These are phyloP conservation scores for Lactifluus rugatus DNA, from an alignment of 768 basidiomycete species.

Conservation along the genomic window DNA sequence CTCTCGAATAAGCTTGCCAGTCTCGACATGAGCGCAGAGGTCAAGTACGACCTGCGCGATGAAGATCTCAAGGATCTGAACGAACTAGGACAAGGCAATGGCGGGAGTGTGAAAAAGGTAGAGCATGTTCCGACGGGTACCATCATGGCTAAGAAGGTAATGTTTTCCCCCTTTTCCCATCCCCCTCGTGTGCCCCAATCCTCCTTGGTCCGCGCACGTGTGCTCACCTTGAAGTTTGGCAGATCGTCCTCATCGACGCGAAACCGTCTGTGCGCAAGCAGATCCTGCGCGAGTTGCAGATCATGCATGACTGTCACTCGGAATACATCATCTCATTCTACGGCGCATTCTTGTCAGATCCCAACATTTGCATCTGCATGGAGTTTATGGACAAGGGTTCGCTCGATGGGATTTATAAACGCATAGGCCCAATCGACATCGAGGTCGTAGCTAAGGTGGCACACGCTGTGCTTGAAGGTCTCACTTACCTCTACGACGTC, in stretches of 20 bases:
- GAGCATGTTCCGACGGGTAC: constrained; percentile 85
- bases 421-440: constrained; percentile 87
- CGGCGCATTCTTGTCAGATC: constrained; percentile 93
- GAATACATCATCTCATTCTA: constrained; percentile 94
- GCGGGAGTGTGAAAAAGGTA: constrained; percentile 94
- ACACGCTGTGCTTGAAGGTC: constrained; percentile 86
- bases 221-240: constrained; percentile 1
- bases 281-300: constrained; percentile 93
- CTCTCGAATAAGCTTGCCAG: constrained; percentile 79
- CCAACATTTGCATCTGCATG: constrained; percentile 99
- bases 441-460: constrained; percentile 90
- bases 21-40: constrained; percentile 77
- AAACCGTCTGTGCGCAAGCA: constrained; percentile 96
- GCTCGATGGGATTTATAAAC: constrained; percentile 92
- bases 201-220: not conserved
- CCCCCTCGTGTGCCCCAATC: too few relatives aligned
- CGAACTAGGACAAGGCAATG: constrained; percentile 93
- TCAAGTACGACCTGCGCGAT: constrained; percentile 72
- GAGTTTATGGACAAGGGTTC: constrained; percentile 93
- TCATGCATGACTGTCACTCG: constrained; percentile 97
- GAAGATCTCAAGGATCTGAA: constrained; percentile 87
- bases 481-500: constrained; percentile 95
- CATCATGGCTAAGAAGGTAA: constrained; percentile 96
- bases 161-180: not conserved
- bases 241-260: constrained; percentile 95